Base-by-base conservation (phyloP, 2,329 filamentous ascomycete species). In the Fusarium xyrophilum region DNA sequence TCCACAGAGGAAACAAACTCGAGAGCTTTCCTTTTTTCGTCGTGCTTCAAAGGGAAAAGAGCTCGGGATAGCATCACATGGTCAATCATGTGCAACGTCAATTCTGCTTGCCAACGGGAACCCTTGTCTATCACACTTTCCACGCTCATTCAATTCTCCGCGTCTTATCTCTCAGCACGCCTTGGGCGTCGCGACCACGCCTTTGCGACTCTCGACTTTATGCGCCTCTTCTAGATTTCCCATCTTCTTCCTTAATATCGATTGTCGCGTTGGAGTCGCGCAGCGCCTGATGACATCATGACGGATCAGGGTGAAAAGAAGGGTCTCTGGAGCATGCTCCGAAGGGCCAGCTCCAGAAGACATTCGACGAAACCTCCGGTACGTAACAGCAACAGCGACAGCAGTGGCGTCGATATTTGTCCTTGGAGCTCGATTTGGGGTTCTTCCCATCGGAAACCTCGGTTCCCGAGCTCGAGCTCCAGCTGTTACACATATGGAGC, bases 261-360 rank as follows among this genome's bases (percentile, higher is more conserved):
- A 62, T 59, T 40, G 58, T 69, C 68, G 56, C 61, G n/a, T 47
- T 38, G 51, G 48, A 66, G 56, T 68, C 55, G 42, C 44, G 63
- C 60, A 54, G 44, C 53, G 47, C 51, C 60, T 46, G 30, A 74
- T 70, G 70, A 64, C 68, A 74, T 70, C 68, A 79, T 78, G 78
- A 74, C 78, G 53, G 77, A 78, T 53, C 73, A 74, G 53, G 69
- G 68, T 47, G 74, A 76, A 40, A 75, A 82, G 76, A 82, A 80
- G 70, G 77, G 81, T 50, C 83, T 86, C 64, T 83, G 81, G 82
- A 78, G 79, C 63, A 76, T 88, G 57, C 80, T 88, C 69, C 82
- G 84, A 66, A 82, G 78, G 64, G 80, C 80, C 63, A 84, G 82
- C 74, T 77, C 79, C 55, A 66, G 66, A 44, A 73, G 64, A 46